Conservation (phyloP, 2,329 filamentous ascomycete genomes). For the Cladosporium sp. region DNA sequence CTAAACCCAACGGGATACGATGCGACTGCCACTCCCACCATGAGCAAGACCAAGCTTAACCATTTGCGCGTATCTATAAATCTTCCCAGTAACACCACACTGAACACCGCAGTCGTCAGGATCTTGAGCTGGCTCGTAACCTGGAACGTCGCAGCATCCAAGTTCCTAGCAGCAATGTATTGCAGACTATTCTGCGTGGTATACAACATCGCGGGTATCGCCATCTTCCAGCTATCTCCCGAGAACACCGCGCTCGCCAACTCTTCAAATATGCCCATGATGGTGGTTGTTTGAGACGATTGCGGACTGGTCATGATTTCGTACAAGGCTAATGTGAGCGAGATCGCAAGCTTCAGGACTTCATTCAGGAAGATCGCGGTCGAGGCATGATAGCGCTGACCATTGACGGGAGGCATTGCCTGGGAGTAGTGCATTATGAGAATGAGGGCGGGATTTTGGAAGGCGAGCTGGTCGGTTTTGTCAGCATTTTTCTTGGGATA, state of each 20-base stretch:
- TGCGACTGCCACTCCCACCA: slow-evolving; percentile 73
- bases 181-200: slow-evolving; percentile 92
- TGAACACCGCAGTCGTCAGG: slow-evolving; percentile 84
- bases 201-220: slow-evolving; percentile 83
- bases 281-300: slow-evolving; percentile 69
- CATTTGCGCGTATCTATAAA: slow-evolving; percentile 72
- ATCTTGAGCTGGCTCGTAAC: slow-evolving; percentile 95
- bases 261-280: slow-evolving; percentile 64
- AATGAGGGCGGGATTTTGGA: slow-evolving; percentile 78
- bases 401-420: slow-evolving; percentile 80
- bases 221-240: slow-evolving; percentile 91
- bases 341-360: slow-evolving; percentile 83
- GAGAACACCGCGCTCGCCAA: slow-evolving; percentile 80
- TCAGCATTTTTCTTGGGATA: neutral
- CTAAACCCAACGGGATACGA: slow-evolving; percentile 39
- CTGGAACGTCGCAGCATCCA: slow-evolving; percentile 91
- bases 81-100: slow-evolving; percentile 72
- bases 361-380: slow-evolving; percentile 94
- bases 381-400: slow-evolving; percentile 87
- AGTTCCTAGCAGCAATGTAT: slow-evolving; percentile 85
- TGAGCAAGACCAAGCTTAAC: slow-evolving; percentile 75
- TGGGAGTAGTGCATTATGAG: slow-evolving; percentile 92
- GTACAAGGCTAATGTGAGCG: slow-evolving; percentile 81
- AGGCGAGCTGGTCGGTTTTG: slow-evolving; percentile 60
- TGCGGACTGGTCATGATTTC: slow-evolving; percentile 80